Conservation (phyloP, 306 rosid genomes). For the Phaseolus lunatus region DNA sequence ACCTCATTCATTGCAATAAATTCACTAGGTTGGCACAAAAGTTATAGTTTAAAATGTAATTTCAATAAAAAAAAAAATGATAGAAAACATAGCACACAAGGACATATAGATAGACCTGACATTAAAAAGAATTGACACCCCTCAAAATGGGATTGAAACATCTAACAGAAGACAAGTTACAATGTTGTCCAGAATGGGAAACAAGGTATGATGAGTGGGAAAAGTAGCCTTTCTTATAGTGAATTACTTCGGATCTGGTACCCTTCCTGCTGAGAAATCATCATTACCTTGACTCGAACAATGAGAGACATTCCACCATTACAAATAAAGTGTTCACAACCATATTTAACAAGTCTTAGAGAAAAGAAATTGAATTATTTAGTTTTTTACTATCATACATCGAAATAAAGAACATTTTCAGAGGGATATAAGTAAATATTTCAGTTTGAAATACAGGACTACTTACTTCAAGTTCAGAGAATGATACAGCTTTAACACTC, state of each 20-base stretch:
- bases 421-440: constrained; percentile 1
- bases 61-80: constrained; percentile 1
- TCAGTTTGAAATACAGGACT: constrained; percentile 40
- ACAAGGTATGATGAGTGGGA: constrained; percentile 8
- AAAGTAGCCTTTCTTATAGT: not conserved
- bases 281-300: constrained; percentile 6
- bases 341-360: not conserved
- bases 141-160: not conserved
- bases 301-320: constrained; percentile 10
- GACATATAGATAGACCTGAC: not conserved
- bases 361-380: not conserved
- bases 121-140: constrained; percentile 20
- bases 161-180: constrained; percentile 2
- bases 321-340: not conserved
- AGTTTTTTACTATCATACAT: not conserved
- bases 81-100: not conserved
- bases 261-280: not conserved
- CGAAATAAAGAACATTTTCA: not conserved
- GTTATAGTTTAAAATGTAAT: not conserved
- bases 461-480: constrained; percentile 94
- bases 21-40: constrained; percentile 7
- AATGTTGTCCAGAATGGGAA: constrained; percentile 1
- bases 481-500: constrained; percentile 68
- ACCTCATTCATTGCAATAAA: constrained; percentile 12
- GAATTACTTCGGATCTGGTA: constrained; percentile 7